A percentile compares a stretch with the other conserved stretches of the same genome.
phyloP scores from a whole-genome alignment of 176 grass and related monocot species.

The Canna indica region DNA sequence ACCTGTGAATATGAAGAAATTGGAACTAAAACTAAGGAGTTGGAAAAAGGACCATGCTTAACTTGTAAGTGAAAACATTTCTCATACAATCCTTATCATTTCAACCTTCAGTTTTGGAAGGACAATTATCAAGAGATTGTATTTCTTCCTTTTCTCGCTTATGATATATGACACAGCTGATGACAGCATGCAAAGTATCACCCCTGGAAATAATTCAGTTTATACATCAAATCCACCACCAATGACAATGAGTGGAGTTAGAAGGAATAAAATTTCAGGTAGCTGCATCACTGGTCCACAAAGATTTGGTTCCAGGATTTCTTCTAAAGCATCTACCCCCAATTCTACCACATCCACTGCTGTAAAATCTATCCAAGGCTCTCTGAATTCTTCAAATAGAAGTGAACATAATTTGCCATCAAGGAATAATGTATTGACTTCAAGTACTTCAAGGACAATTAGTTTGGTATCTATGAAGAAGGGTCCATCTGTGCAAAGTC shows the following conservation, averaged over 20 bases:
- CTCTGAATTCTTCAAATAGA: slow-evolving; percentile 34
- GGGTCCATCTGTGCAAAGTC: slow-evolving; percentile 21
- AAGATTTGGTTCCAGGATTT: slow-evolving; percentile 39
- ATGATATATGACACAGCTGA: slow-evolving; percentile 24
- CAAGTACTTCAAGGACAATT: slow-evolving; percentile 26
- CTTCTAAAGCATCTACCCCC: slow-evolving; percentile 35
- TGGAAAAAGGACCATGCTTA: neutral
- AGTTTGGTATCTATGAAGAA: slow-evolving; percentile 39
- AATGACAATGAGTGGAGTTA: slow-evolving; percentile 27
- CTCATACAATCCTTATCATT: neutral
- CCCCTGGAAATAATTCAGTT: slow-evolving; percentile 26
- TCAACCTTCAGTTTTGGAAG: neutral
- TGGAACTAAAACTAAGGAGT: slow-evolving; percentile 13
- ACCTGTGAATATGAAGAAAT: slow-evolving; percentile 29
- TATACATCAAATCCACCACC: slow-evolving; percentile 23
- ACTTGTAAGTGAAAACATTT: neutral
- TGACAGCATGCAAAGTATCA: neutral
- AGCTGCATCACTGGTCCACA: slow-evolving; percentile 7
- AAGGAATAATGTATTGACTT: slow-evolving; percentile 27
- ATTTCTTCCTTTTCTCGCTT: neutral
- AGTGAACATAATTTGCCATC: slow-evolving; percentile 26
- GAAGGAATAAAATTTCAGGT: slow-evolving; percentile 36
- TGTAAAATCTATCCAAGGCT: slow-evolving; percentile 33
- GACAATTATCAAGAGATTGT: neutral
- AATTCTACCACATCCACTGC: slow-evolving; percentile 27